Percentiles rank a stretch among this genome's conserved stretches.
These are phyloP conservation scores for Schizochytrium sp. DNA, from an alignment of 108 stramenopile species.

Conservation along the genomic window DNA sequence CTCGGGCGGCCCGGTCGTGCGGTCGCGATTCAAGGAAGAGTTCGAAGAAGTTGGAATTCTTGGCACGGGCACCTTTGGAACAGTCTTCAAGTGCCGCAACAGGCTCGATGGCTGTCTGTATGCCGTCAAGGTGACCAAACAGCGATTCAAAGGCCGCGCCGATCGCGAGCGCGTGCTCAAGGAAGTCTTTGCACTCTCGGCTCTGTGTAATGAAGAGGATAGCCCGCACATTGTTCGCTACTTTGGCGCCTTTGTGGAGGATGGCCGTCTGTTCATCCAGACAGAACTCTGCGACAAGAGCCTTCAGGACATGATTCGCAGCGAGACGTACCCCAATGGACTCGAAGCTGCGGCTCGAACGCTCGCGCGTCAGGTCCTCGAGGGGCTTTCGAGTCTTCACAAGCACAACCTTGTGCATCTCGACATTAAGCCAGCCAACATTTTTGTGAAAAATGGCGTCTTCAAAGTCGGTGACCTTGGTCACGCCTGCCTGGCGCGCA, in stretches of 20 bases:
- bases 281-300: constrained; percentile 44
- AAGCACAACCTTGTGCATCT: constrained; percentile 34
- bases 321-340: not conserved
- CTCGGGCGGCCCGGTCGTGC: not conserved
- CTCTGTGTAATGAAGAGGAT: constrained; percentile 31
- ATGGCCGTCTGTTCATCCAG: constrained; percentile 44
- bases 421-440: constrained; percentile 50
- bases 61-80: constrained; percentile 38
- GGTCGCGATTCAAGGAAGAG: constrained; percentile 20
- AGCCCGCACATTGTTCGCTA: constrained; percentile 34
- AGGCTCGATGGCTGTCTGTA: constrained; percentile 40
- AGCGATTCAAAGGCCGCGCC: constrained; percentile 28
- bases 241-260: constrained; percentile 38
- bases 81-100: constrained; percentile 34
- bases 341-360: not conserved
- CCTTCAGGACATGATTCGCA: constrained; percentile 30
- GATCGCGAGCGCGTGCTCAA: constrained; percentile 40
- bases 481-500: constrained; percentile 22
- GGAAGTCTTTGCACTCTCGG: constrained; percentile 41
- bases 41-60: constrained; percentile 33
- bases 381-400: constrained; percentile 33
- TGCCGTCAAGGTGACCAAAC: constrained; percentile 36
- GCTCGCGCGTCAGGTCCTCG: constrained; percentile 33
- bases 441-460: constrained; percentile 37
- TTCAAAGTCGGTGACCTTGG: constrained; percentile 48